Conservation (phyloP, 2,329 filamentous ascomycete species). For the Graphilbum ipis-grandicollis region DNA sequence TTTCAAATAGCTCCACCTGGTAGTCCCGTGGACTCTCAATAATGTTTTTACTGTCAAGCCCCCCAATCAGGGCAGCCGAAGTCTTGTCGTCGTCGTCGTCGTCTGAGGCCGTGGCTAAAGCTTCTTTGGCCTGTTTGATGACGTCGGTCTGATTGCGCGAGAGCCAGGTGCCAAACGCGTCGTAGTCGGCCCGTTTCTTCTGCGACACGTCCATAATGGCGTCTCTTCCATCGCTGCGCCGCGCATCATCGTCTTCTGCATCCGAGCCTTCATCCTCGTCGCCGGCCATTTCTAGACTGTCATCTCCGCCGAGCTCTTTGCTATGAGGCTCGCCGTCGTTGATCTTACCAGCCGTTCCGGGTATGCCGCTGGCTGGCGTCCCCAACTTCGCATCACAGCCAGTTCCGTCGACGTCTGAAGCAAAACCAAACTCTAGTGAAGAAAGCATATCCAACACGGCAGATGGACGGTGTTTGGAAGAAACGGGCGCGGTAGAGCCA, state of each 20-base stretch:
- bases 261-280: slow-evolving; percentile 1
- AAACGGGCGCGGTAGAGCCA: too few relatives aligned
- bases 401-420: too few relatives aligned
- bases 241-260: slow-evolving; percentile 12
- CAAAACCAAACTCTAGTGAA: too few relatives aligned
- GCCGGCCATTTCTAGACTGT: too few relatives aligned
- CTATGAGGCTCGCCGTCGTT: too few relatives aligned
- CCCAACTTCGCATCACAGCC: too few relatives aligned
- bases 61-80: slow-evolving; percentile 15
- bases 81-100: slow-evolving; percentile 16
- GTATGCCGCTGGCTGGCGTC: too few relatives aligned
- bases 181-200: slow-evolving; percentile 30
- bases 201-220: slow-evolving; percentile 17
- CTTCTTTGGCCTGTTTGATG: slow-evolving; percentile 6
- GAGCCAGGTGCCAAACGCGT: slow-evolving; percentile 28
- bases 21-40: slow-evolving; percentile 75
- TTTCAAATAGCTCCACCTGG: slow-evolving; percentile 79
- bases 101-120: slow-evolving; percentile 11
- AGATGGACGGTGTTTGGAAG: too few relatives aligned
- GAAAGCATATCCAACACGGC: too few relatives aligned
- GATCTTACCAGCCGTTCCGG: too few relatives aligned
- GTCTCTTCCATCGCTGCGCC: background rate
- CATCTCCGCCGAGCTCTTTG: too few relatives aligned
- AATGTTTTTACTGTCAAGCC: slow-evolving; percentile 28
- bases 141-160: slow-evolving; percentile 19